Evolutionary conservation across 495 filamentous ascomycete genomes (phyloP), one percentile per base, ranked within the genome.

Genomic region (Xylaria telfairii): DNA sequence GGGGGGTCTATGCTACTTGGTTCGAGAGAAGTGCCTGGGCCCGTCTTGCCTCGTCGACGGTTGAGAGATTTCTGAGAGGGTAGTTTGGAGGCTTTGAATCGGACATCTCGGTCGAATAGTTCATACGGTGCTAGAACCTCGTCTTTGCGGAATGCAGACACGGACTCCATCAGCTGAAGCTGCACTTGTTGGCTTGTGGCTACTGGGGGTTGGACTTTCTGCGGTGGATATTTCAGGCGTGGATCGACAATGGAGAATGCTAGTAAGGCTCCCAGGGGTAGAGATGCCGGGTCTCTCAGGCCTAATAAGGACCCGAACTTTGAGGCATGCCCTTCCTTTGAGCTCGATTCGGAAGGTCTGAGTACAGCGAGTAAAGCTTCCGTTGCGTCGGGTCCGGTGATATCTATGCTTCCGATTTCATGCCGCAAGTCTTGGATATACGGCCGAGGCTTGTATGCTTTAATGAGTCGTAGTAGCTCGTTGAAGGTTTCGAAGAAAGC

Each of bases 401-500:
- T 83, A 71, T 97, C 92, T 62, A 98, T 95, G 76, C 94, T 97
- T 54, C 96, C 96, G 78, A 99, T 91, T 73, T 98, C 95, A 75
- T 93, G 98, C 3, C 96, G 89, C 17, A 99, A 78, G 76, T 99
- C 96, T 76, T 97, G 93, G n/a, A 97, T 77, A 67, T 88, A 89
- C 26, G 95, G 88, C 12, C 83, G 84, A 5, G 93, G 92, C 39
- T 87, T 89, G 76, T 94, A 91, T 57, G 86, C 83, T 75, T 93
- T 95, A 13, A 88, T 86, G 9, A 92, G 75, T 42, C 84, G 86
- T 47, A 95, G 76, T n/a, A 97, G 73, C 72, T 92, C 89, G 28
- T 91, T 88, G 90, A 96, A 98, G 0, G 92, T 73, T 73, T 97
- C 92, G 21, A 92, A 80, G 79, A 98, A 99, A 30, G 91, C 92